Evolutionary conservation across 1,284 basidiomycete species (phyloP), one percentile per base, ranked within the genome.

Genomic region (Naganishia cerealis): DNA sequence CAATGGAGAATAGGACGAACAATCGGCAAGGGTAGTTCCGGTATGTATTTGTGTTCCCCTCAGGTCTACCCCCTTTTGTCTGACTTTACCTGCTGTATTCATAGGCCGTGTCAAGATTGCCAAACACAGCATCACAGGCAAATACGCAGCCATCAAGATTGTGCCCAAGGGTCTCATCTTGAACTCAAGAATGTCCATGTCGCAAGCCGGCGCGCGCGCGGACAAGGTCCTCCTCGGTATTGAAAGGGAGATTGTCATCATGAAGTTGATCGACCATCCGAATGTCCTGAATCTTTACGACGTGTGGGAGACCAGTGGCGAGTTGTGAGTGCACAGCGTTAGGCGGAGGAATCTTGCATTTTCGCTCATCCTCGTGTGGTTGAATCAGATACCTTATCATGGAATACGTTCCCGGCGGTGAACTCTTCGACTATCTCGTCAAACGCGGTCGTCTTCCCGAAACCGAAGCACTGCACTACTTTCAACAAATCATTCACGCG

Each of bases 251-350:
- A 97, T 98, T 69, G 92, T 97, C 71, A 91, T 97, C 77, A 97
- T 98, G 94, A 97, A 97, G 80, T 87, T 98, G 71, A 90, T 97
- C 75, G 90, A 95, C 74, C 94, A 98, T 78, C 94, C 94, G 1
- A 96, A 96, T 80, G 87, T 97, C 74, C 86, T 94, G 84, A 87
- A 88, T 57, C 85, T 98, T 57, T 94, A 94, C 82, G 94, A 98
- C 78, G 95, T 98, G 71, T 97, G 92, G 89, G 94, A 97, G 81
- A 95, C 93, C 0, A 90, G 89, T 3, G 87, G 87, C 61, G 89
- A 94, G 72, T 86, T 97, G 73, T 95, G 87, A 79, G 82, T 78
- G 10, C 33, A 33, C 15, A 21, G 38, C 33, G 33, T 24, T 8
- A 61, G 50, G 50, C 13, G 18, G n/a, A 33, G 29, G 3, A 33